Base-by-base conservation (phyloP, 2,329 filamentous ascomycete species). In the Incumbomyces lentus region DNA sequence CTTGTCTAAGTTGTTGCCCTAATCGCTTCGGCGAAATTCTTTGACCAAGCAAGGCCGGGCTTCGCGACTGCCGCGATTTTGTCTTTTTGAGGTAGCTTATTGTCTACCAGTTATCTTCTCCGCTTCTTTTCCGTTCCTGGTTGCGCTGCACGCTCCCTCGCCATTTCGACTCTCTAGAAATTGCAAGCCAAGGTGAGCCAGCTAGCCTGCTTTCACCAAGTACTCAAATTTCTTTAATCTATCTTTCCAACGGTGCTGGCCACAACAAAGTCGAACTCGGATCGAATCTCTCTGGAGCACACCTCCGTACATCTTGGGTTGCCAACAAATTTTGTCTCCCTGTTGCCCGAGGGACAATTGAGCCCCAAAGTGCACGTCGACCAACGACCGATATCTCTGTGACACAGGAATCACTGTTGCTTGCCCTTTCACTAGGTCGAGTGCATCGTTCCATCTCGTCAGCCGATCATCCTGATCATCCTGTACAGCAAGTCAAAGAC, bases 341-440 rank as follows among this genome's bases (percentile, higher is more conserved):
- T 26, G 5, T 26, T 26, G 22, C 4, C 22, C 4, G 22, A 8
- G 8, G 22, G 22, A 8, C 22, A 4, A 8, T 26, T 26, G 22
- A 26, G 8, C 22, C 22, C 8, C 22, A 26, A n/a, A 19, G 5
- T 38, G 36, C 19, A 19, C 36, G 17, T 12, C 11, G 36, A 12
- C 36, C 10, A 6, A 14, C 6, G 3, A 31, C 5, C 10, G 3
- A 3, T 13, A 40, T 6, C 10, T 5, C 17, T 42, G 14, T 35
- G n/a, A 12, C 8, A 12, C 29, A 16, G 11, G 10, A 32, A 32
- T 16, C 14, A 13, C 40, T 33, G 19, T 16, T 26, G 19, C 42
- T 45, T 45, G 42, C 33, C 34, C 42, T 45, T 45, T 45, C 34
- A 45, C 42, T 45, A 45, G 42, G 34, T 45, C 42, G 33, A 31